A percentile compares a stretch with the other conserved stretches of the same genome.
Conservation (phyloP, 139 green algal species). For the Eudorina sp. region DNA sequence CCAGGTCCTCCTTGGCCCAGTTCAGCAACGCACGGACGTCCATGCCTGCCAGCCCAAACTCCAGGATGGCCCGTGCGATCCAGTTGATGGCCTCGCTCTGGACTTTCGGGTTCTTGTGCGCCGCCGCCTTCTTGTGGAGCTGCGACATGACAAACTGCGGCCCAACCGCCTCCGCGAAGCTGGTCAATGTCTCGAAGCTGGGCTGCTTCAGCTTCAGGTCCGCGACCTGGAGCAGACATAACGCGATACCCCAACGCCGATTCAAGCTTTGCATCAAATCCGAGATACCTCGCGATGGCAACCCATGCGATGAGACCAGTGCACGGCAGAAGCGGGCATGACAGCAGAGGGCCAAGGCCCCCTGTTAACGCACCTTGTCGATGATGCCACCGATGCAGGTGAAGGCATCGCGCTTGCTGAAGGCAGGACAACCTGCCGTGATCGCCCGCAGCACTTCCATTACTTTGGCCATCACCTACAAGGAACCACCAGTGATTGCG, state of each 20-base stretch:
- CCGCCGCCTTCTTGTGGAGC: slow-evolving; percentile 85
- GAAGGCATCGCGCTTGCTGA: slow-evolving; percentile 76
- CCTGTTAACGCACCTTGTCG: slow-evolving; percentile 74
- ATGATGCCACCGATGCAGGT: slow-evolving; percentile 80
- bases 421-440: slow-evolving; percentile 51
- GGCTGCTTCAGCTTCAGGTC: slow-evolving; percentile 87
- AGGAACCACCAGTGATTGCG: not conserved
- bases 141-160: slow-evolving; percentile 87
- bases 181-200: slow-evolving; percentile 74
- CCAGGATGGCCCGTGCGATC: slow-evolving; percentile 81
- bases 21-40: slow-evolving; percentile 80
- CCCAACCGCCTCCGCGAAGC: slow-evolving; percentile 85
- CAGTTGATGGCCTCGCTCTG: slow-evolving; percentile 88
- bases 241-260: not conserved
- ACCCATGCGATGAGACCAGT: not conserved
- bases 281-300: no score
- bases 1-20: slow-evolving; percentile 86
- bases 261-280: not conserved
- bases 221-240: slow-evolving; percentile 75
- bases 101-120: slow-evolving; percentile 98
- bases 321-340: not conserved
- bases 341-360: no score
- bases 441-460: slow-evolving; percentile 86
- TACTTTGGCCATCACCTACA: slow-evolving; percentile 87
- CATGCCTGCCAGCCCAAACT: slow-evolving; percentile 87